A percentile compares a stretch with the other conserved stretches of the same genome.
Evolutionary conservation across 2,329 filamentous ascomycete genomes (phyloP).

Genomic region (Zymoseptoria pseudotritici): DNA sequence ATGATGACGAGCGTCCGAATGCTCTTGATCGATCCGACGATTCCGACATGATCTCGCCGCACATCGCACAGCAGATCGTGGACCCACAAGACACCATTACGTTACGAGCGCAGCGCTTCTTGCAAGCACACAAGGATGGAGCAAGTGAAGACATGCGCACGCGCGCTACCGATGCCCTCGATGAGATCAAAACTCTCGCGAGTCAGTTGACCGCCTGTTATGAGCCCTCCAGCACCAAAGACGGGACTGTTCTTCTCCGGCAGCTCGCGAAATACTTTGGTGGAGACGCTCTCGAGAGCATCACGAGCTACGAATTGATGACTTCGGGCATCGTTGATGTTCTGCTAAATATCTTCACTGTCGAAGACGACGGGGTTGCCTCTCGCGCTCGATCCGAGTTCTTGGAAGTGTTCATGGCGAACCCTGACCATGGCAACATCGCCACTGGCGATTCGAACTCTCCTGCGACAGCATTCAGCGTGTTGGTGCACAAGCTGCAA

Average conservation of each 20-base stretch:
- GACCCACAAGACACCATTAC: slow-evolving; percentile 67
- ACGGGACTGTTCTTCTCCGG: slow-evolving; percentile 61
- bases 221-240: slow-evolving; percentile 32
- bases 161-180: slow-evolving; percentile 69
- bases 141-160: slow-evolving; percentile 66
- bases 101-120: slow-evolving; percentile 70
- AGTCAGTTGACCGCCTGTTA: slow-evolving; percentile 67
- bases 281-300: slow-evolving; percentile 79
- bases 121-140: slow-evolving; percentile 74
- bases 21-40: slow-evolving; percentile 51
- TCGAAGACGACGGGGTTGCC: slow-evolving; percentile 50
- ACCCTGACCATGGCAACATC: slow-evolving; percentile 52
- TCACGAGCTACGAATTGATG: slow-evolving; percentile 89
- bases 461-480: slow-evolving; percentile 76
- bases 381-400: slow-evolving; percentile 70
- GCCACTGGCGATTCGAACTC: slow-evolving; percentile 60
- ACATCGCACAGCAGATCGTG: slow-evolving; percentile 21
- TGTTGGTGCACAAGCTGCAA: slow-evolving; percentile 88
- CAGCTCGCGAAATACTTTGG: slow-evolving; percentile 78
- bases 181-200: slow-evolving; percentile 64
- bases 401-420: slow-evolving; percentile 85
- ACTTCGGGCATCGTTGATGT: slow-evolving; percentile 83
- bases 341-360: slow-evolving; percentile 73
- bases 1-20: slow-evolving; percentile 41
- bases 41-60: slow-evolving; percentile 36